Evolutionary conservation across 2,329 filamentous ascomycete species (phyloP).

Genomic region (Diaporthe caulivora): DNA sequence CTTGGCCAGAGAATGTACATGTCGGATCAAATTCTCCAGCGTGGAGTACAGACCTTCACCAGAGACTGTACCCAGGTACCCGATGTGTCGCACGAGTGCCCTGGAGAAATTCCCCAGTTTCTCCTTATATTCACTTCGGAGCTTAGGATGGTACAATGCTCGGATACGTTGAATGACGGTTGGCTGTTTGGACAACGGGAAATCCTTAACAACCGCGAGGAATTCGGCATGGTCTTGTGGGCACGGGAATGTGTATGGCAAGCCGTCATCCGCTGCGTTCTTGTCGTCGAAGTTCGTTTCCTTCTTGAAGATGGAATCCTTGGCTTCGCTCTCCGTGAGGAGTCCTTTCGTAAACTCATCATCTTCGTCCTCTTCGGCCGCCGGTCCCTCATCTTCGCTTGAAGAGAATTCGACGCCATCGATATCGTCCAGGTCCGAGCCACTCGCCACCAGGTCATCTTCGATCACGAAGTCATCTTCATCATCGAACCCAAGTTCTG

Average conservation of each 20-base stretch:
- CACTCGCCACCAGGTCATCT: conserved; percentile 86
- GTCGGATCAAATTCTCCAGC: conserved; percentile 85
- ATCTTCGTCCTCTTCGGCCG: conserved; percentile 60
- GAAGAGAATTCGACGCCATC: conserved; percentile 66
- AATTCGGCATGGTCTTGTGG: conserved; percentile 84
- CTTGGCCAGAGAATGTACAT: conserved; percentile 93
- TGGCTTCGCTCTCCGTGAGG: conserved; percentile 69
- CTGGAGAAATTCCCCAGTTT: conserved; percentile 78
- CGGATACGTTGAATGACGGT: conserved; percentile 90
- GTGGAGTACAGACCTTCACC: conserved; percentile 70
- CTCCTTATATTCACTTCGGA: conserved; percentile 86
- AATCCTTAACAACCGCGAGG: conserved; percentile 71
- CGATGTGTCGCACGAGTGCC: conserved; percentile 74
- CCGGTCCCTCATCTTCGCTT: conserved; percentile 58
- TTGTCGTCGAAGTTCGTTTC: conserved; percentile 58
- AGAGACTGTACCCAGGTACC: conserved; percentile 59
- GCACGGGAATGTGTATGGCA: conserved; percentile 89
- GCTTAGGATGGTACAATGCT: conserved; percentile 90
- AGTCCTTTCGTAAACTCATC: conserved; percentile 81
- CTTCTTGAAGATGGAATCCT: conserved; percentile 64
- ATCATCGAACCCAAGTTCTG: conserved; percentile 83
- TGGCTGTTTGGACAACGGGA: conserved; percentile 76
- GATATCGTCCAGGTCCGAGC: conserved; percentile 73
- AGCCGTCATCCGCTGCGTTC: conserved; percentile 61
- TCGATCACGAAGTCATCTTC: conserved; percentile 96